A percentile compares a stretch with the other conserved stretches of the same genome.
Conservation (phyloP, 2,329 filamentous ascomycete species). For the Paramyrothecium sp. region DNA sequence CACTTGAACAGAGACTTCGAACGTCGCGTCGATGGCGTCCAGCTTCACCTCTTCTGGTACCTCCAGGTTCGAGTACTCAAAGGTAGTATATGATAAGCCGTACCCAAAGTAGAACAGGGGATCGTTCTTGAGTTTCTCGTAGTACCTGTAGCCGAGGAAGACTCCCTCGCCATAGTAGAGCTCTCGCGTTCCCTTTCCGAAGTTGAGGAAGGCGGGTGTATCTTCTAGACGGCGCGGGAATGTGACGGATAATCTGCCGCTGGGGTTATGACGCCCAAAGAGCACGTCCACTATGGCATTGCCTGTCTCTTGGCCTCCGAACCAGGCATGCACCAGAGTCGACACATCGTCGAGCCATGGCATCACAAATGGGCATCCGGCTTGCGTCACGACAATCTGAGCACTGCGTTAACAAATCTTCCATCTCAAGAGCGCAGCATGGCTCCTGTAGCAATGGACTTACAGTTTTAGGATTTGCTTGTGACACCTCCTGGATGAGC, state of each 20-base stretch:
- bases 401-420: background rate
- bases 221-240: constrained; percentile 62
- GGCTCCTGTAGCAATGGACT: constrained; percentile 37
- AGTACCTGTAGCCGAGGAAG: constrained; percentile 69
- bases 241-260: constrained; percentile 60
- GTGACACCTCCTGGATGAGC: constrained; percentile 53
- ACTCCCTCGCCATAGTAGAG: constrained; percentile 69
- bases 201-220: constrained; percentile 67
- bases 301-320: constrained; percentile 65
- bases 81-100: constrained; percentile 28
- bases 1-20: constrained; percentile 1
- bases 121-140: constrained; percentile 57
- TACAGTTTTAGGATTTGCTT: constrained; percentile 55
- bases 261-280: constrained; percentile 59
- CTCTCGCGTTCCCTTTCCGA: constrained; percentile 64
- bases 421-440: no score
- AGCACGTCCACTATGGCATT: constrained; percentile 64
- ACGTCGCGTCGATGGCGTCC: background rate
- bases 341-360: constrained; percentile 36
- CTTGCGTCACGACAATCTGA: constrained; percentile 17
- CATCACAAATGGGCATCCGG: constrained; percentile 44
- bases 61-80: constrained; percentile 43
- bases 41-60: background rate
- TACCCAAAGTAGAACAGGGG: constrained; percentile 70
- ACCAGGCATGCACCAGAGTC: constrained; percentile 61